Evolutionary conservation across 805 yeast species (phyloP).

Genomic region (Naumovozyma dairenensis): DNA sequence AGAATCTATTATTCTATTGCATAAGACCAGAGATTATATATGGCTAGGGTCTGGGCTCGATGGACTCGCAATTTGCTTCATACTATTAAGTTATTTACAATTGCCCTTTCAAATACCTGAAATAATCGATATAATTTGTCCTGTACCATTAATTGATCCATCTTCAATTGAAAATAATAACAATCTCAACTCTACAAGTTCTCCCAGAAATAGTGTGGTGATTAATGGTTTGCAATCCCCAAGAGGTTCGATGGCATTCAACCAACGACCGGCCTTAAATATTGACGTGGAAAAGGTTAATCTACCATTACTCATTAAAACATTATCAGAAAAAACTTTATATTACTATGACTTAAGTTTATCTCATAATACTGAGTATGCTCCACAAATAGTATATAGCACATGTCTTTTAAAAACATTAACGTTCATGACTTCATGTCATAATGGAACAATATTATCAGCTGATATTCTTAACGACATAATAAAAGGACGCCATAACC

Average conservation of each 20-base stretch:
- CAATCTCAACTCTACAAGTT: conserved; percentile 1
- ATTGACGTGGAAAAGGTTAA: conserved; percentile 15
- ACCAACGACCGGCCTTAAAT: conserved; percentile 4
- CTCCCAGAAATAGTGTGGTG: conserved; percentile 19
- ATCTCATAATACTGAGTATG: conserved; percentile 56
- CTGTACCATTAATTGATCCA: conserved; percentile 15
- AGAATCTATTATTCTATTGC: conserved; percentile 57
- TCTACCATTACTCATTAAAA: conserved; percentile 31
- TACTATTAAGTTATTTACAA: conserved; percentile 47
- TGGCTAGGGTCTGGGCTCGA: conserved; percentile 91
- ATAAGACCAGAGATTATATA: conserved; percentile 58
- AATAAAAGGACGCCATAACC: conserved; percentile 30
- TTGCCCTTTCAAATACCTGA: conserved; percentile 24
- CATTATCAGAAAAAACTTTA: conserved; percentile 32
- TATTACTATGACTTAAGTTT: conserved; percentile 43
- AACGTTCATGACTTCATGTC: conserved; percentile 47
- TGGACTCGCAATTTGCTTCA: conserved; percentile 57
- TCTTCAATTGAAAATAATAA: conserved; percentile 2
- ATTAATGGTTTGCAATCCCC: conserved; percentile 36
- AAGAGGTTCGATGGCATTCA: conserved; percentile 33
- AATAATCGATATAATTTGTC: conserved; percentile 30
- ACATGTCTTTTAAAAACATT: conserved; percentile 60
- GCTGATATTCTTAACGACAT: conserved; percentile 35
- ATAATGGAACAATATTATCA: conserved; percentile 41
- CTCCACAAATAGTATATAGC: conserved; percentile 71